Percentiles rank a stretch among this genome's conserved stretches.
Conservation (phyloP, 306 rosid genomes). For the Acmispon strigosus region DNA sequence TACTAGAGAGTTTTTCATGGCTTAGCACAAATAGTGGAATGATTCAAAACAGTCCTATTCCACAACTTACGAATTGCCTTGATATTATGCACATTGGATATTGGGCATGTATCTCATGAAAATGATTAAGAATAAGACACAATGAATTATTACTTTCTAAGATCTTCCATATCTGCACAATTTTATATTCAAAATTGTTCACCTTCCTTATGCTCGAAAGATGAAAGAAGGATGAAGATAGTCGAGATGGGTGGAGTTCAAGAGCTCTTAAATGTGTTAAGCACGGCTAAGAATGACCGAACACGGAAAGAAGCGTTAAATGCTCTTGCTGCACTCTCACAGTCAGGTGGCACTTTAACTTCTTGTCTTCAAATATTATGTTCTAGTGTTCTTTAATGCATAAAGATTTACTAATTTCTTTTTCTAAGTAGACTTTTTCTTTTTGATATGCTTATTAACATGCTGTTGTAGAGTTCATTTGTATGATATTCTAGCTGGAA, state of each 20-base stretch:
- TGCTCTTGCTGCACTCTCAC: constrained; percentile 67
- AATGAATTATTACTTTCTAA: neutral
- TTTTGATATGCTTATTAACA: neutral
- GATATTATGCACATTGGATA: neutral
- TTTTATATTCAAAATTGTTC: neutral
- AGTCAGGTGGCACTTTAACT: constrained; percentile 48
- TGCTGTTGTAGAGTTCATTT: neutral
- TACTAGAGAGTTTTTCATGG: neutral
- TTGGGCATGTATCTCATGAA: neutral
- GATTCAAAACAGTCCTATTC: neutral
- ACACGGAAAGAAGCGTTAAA: constrained; percentile 83
- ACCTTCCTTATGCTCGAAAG: constrained; percentile 31
- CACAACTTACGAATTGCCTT: neutral
- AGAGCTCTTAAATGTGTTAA: constrained; percentile 73
- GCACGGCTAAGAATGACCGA: constrained; percentile 76
- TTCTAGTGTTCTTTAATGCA: neutral
- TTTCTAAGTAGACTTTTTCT: neutral
- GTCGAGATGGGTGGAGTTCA: constrained; percentile 72
- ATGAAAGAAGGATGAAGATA: constrained; percentile 74
- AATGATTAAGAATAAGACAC: constrained; percentile 10
- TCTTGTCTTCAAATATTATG: neutral
- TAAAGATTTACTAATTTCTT: neutral
- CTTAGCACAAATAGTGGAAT: neutral
- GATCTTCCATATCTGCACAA: neutral
- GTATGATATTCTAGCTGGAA: neutral